Evolutionary conservation across 2,329 filamentous ascomycete genomes (phyloP).

Genomic region (Neofusicoccum ribis): DNA sequence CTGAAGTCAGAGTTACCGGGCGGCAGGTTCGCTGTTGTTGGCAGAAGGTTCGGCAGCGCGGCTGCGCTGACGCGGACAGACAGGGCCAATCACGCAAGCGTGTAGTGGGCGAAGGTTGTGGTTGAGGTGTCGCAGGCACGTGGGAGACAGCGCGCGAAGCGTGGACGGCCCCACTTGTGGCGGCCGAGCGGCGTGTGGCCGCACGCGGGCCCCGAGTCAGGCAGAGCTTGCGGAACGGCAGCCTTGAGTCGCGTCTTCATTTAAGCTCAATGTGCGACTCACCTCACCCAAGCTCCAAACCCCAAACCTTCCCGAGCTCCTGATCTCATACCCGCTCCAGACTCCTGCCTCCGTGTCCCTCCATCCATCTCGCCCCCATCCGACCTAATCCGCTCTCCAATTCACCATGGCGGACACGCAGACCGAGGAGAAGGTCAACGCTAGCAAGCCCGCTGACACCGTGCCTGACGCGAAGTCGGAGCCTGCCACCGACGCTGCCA

Average conservation of each 20-base stretch:
- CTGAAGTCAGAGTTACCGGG: background rate
- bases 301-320: background rate
- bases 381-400: background rate
- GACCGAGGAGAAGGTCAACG: conserved; percentile 4
- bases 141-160: background rate
- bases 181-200: background rate
- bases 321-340: background rate
- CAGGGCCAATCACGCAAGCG: background rate
- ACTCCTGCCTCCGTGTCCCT: background rate
- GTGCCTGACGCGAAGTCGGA: background rate
- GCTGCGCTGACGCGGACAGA: background rate
- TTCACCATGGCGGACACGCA: background rate
- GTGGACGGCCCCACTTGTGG: background rate
- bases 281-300: conserved; percentile 7
- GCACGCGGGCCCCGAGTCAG: background rate
- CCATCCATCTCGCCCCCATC: background rate
- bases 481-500: background rate
- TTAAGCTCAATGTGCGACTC: conserved; percentile 13
- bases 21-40: background rate
- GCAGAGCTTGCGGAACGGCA: background rate
- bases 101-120: background rate
- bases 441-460: background rate
- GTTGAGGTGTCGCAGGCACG: background rate
- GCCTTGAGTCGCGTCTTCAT: conserved; percentile 4
- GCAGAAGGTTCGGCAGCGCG: too few relatives aligned